Base-by-base conservation (phyloP, 768 basidiomycete genomes). In the Phylloporus rhodoxanthus region DNA sequence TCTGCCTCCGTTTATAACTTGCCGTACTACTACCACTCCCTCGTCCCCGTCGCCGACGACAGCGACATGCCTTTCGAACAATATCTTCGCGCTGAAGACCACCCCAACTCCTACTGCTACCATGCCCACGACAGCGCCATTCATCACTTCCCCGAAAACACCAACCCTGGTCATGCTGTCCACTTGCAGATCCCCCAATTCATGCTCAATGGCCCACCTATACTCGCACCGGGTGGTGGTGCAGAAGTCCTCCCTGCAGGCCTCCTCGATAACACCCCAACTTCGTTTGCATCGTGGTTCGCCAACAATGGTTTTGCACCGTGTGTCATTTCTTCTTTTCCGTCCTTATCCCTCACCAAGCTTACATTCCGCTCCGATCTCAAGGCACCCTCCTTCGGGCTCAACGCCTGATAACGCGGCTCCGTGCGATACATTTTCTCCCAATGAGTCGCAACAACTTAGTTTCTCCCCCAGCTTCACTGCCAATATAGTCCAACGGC, bases 181-280 rank as follows among this genome's bases (percentile, higher is more conserved):
- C 74, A 72, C 48, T 76, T 87, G 54, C 82, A 85, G 64, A 71
- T 88, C 32, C 86, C 85, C 4, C 72, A 76, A 23, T 87, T 84
- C 63, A 76, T 87, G 68, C 70, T 78, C 57, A 67, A 66, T 52
- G 75, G 75, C 4, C 72, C 76, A 0, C 83, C 86, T 23, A 75
- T 76, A 2, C 74, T 88, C 19, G 83, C 82, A 2, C 79, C 75
- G 2, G 85, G 85, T 19, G 86, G 85, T 20, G 85, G 87, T 30
- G 85, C 82, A 9, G 87, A 88, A 65, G 80, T 84, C 13, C 61
- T 87, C n/a, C 79, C 83, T 10, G 68, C 70, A 3, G 73, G 73
- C 33, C 65, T 75, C 50, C 57, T 63, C 19, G 62, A 56, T 39
- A 56, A 45, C 23, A 14, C 21, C 19, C 45, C 63, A 15, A 56